Conservation (phyloP, 2,329 filamentous ascomycete species). For the Graphilbum sp. region DNA sequence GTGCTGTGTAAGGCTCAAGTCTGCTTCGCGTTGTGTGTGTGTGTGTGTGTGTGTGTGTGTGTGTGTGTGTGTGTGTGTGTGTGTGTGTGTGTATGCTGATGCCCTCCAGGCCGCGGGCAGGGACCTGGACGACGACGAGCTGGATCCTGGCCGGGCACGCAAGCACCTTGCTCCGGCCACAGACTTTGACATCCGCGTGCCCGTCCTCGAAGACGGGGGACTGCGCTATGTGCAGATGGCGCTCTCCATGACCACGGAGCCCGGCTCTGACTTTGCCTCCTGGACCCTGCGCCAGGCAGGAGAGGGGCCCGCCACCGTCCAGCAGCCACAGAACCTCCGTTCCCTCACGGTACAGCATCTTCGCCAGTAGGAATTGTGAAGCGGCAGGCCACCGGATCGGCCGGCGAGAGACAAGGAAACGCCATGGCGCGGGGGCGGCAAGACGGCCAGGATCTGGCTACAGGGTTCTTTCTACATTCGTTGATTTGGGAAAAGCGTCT, state of each 20-base stretch:
- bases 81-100: too few relatives aligned
- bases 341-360: too few relatives aligned
- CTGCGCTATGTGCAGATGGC: slow-evolving; percentile 32
- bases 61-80: too few relatives aligned
- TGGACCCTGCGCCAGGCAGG: slow-evolving; percentile 21
- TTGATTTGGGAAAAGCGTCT: too few relatives aligned
- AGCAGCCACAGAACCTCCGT: not conserved
- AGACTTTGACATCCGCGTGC: slow-evolving; percentile 5
- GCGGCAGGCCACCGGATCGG: too few relatives aligned
- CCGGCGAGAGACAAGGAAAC: too few relatives aligned
- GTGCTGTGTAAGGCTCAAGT: slow-evolving; percentile 24
- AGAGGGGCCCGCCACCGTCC: not conserved
- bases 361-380: too few relatives aligned
- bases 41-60: too few relatives aligned
- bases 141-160: not conserved
- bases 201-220: slow-evolving; percentile 21
- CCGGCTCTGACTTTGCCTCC: slow-evolving; percentile 15
- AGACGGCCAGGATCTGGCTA: too few relatives aligned
- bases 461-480: too few relatives aligned
- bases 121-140: slow-evolving; percentile 20
- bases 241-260: slow-evolving; percentile 20
- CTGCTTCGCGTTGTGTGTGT: too few relatives aligned
- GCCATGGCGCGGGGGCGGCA: too few relatives aligned
- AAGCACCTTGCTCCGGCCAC: not conserved
- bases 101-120: slow-evolving; percentile 28